phyloP scores from a whole-genome alignment of 2,329 filamentous ascomycete genomes.

The Fusarium agapanthi region DNA sequence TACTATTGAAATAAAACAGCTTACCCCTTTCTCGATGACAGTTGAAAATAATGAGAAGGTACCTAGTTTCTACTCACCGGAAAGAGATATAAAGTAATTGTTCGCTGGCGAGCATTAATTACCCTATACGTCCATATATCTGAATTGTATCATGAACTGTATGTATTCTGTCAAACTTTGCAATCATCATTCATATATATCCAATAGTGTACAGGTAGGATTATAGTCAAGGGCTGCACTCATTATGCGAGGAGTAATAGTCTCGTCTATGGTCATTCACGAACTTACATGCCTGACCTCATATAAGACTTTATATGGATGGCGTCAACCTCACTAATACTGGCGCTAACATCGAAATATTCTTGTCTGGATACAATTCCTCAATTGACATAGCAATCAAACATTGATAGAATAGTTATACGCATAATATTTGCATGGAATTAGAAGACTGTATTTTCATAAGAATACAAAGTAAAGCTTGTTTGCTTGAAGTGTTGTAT shows the following conservation, averaged over 20 bases:
- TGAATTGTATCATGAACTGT: not conserved
- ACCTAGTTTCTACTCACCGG: fast-evolving
- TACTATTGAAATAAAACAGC: not conserved
- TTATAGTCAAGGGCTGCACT: no score
- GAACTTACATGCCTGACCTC: not conserved
- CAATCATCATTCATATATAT: not conserved
- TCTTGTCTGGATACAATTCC: not conserved
- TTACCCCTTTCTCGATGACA: not conserved
- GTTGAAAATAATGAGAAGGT: not conserved
- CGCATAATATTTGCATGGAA: fast-evolving
- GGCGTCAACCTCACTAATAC: not conserved
- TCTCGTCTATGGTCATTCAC: not conserved
- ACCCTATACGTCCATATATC: not conserved
- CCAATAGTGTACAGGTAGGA: not conserved
- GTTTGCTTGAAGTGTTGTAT: not conserved
- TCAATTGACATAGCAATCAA: not conserved
- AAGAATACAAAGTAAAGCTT: not conserved
- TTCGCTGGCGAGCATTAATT: not conserved
- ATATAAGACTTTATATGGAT: not conserved
- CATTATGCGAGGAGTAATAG: no score
- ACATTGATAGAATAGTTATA: no score
- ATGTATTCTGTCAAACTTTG: not conserved
- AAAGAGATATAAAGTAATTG: not conserved
- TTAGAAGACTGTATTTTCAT: fast-evolving
- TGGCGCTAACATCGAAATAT: not conserved